phyloP scores from a whole-genome alignment of 192 early-diverging fungal genomes.

The Linnemannia hyalina region DNA sequence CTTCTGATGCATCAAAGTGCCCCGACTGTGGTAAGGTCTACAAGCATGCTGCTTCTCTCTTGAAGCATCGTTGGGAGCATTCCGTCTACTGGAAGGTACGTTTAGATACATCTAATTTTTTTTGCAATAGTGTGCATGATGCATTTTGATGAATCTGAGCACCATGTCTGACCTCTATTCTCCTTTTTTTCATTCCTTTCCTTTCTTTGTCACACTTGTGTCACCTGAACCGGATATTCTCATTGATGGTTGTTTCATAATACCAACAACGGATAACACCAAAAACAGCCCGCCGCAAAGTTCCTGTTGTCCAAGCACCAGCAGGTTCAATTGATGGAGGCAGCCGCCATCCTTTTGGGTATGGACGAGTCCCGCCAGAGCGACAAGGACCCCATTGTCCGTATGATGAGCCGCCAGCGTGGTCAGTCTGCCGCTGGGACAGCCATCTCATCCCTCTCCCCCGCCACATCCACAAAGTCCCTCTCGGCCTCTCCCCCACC shows the following conservation, averaged over 20 bases:
- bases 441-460: slow-evolving; percentile 37
- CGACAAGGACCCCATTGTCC: slow-evolving; percentile 42
- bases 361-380: slow-evolving; percentile 49
- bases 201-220: neutral
- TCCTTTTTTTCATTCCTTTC: neutral
- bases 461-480: slow-evolving; percentile 39
- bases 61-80: slow-evolving; percentile 80
- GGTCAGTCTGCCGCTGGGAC: slow-evolving; percentile 23
- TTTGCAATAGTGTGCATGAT: too few species aligned
- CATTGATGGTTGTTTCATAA: neutral
- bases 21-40: slow-evolving; percentile 73
- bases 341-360: slow-evolving; percentile 71
- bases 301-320: slow-evolving; percentile 75
- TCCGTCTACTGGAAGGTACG: slow-evolving; percentile 71
- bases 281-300: slow-evolving; percentile 55
- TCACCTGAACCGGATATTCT: neutral
- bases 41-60: slow-evolving; percentile 74
- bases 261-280: neutral
- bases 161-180: neutral
- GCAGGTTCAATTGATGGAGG: slow-evolving; percentile 77
- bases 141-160: neutral
- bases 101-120: neutral
- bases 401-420: slow-evolving; percentile 36
- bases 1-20: slow-evolving; percentile 52
- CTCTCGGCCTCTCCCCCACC: slow-evolving; percentile 41